Conservation (phyloP, 1,284 basidiomycete genomes). For the Ganoderma sinense region DNA sequence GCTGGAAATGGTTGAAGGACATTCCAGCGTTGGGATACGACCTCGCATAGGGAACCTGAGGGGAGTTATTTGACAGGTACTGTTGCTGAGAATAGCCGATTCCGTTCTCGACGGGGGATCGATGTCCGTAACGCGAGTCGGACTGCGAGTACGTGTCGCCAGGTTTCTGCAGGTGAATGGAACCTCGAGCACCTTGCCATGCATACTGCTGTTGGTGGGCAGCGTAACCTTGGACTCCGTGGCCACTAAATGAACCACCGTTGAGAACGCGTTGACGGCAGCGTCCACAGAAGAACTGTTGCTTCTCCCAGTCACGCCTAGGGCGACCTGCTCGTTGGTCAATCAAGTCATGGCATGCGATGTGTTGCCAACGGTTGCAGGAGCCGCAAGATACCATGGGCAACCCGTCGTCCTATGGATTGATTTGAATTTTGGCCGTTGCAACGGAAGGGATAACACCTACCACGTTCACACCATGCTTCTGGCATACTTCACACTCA, state of each 20-base stretch:
- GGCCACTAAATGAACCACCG: constrained; percentile 19
- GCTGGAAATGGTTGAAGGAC: constrained; percentile 32
- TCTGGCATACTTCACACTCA: constrained; percentile 84
- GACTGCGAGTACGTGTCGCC: constrained; percentile 26
- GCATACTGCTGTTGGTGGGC: constrained; percentile 23
- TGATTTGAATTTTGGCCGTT: background rate
- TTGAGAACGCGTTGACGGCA: constrained; percentile 45
- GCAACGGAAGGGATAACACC: constrained; percentile 30
- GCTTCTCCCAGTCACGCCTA: constrained; percentile 74
- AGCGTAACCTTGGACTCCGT: constrained; percentile 18
- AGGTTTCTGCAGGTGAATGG: constrained; percentile 26
- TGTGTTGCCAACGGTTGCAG: constrained; percentile 87
- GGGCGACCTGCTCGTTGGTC: constrained; percentile 64
- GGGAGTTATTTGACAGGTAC: constrained; percentile 19
- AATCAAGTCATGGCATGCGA: constrained; percentile 74
- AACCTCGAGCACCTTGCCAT: constrained; percentile 22
- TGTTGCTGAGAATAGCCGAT: constrained; percentile 28
- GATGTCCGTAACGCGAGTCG: constrained; percentile 29
- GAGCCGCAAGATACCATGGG: constrained; percentile 82
- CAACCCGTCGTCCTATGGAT: constrained; percentile 71
- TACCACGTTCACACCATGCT: constrained; percentile 74
- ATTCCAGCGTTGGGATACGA: constrained; percentile 26
- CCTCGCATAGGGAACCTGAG: constrained; percentile 24
- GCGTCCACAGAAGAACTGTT: constrained; percentile 65
- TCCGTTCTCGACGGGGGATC: constrained; percentile 28